Base-by-base conservation (phyloP, 441 rosid species). In the Jatropha podagrica region DNA sequence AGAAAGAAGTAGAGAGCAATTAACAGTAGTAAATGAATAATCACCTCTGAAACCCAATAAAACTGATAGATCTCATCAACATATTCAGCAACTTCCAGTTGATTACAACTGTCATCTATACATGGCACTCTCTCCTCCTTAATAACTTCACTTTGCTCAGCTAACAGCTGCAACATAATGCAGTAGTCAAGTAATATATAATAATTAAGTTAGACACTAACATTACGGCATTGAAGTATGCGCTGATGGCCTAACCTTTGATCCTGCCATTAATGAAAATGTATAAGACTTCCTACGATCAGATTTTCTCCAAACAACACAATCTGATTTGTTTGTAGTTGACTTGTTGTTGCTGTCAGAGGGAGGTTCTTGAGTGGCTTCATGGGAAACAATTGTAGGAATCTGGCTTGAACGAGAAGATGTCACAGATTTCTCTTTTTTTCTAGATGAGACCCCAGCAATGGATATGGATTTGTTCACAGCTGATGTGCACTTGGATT, bases 51-150 rank as follows among this genome's bases (percentile, higher is more conserved):
- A 69, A 83, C 82, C 99, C 99, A 92, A 79, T 95, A 93, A 80
- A 88, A 93, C 74, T 86, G 90, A 77, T 93, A 95, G 76, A 95
- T 95, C 71, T 92, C 97, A 77, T 95, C 96, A 73, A 93, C 96
- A 65, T 95, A 95, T 78, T 93, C 96, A 77, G 99, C 97, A 73
- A 93, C 99, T 86, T 95, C 99, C 75, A 95, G 83, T 63, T 88
- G 92, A 86, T 92, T 93, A 79, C 84, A 82, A 68, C 80, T 79
- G 85, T 93, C 90, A 82, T 95, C 95, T 77, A 95, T 92, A 61
- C 79, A 84, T 44, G 93, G 95, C 77, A 89, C 86, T 71, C 84
- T 83, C 79, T 83, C 90, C 70, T 74, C 76, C 72, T 77, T 73
- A 18, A 74, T 63, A 71, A 74, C 81, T 68, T 90, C 88, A 69